Base-by-base conservation (phyloP, 108 stramenopile species). In the Aurantiochytrium sp. region DNA sequence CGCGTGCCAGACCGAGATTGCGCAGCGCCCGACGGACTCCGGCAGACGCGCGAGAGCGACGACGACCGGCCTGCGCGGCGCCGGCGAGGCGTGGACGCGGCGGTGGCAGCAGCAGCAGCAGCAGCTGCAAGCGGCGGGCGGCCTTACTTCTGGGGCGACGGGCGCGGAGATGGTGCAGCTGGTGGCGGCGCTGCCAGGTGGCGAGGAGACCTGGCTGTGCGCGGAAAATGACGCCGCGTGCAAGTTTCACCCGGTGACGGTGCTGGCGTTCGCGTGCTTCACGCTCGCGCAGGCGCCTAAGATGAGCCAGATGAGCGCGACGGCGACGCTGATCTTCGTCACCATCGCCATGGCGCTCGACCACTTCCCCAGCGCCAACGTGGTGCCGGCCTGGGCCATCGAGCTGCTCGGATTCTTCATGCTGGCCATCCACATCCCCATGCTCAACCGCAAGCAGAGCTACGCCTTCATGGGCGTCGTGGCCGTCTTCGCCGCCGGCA, bases 161-260 rank as follows among this genome's bases (percentile, higher is more conserved):
- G 17, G 50, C 50, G 50, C 50, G 50, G 15, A 52, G 50, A 65
- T 34, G 42, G 30, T 81, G 73, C 3, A 22, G 6, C 27, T 81
- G 10, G 27, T 81, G 12, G 36, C 50, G 1, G 21, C 24, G 42
- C 73, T 81, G 42, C 73, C 73, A 15, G 73, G 73, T 17, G 73
- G 73, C 39, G n/a, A 24, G n/a, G 45, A 30, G 8, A 48, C 73
- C 42, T 81, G 73, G 73, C 73, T 81, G 73, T 81, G 73, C 73
- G 73, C 42, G 27, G 73, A 81, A 6, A 30, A 48, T 42, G 73
- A 81, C 39, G 39, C 36, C 27, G 45, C 42, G 42, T 81, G 73
- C 73, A 81, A 48, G 27, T 81, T 41, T 24, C 42, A 81, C 73
- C 73, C 73, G 42, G 27, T 81, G 45, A 81, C 39, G 24, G 45